Percentiles rank a stretch among this genome's conserved stretches.
Conservation (phyloP, 805 yeast genomes). For the Starmerella asiatica region DNA sequence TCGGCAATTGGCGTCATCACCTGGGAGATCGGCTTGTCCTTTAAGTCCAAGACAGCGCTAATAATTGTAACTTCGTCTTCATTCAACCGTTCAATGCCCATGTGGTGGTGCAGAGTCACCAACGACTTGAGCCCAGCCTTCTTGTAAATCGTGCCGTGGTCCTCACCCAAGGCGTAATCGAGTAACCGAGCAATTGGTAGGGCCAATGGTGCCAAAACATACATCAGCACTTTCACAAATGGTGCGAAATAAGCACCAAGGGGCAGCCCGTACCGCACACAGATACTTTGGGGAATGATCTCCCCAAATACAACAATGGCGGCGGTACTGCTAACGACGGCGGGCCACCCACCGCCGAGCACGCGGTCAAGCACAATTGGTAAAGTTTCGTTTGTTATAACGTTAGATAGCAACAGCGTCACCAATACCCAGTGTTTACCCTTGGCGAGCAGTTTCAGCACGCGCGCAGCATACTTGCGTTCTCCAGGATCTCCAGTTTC, state of each 20-base stretch:
- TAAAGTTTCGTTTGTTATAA: conserved; percentile 83
- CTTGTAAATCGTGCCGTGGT: conserved; percentile 89
- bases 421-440: conserved; percentile 97
- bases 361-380: conserved; percentile 89
- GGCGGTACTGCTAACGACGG: conserved; percentile 85
- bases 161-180: conserved; percentile 79
- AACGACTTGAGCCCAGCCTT: conserved; percentile 85
- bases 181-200: conserved; percentile 75
- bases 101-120: conserved; percentile 81
- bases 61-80: conserved; percentile 94
- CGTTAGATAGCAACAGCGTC: conserved; percentile 70
- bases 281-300: conserved; percentile 85
- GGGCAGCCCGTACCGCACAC: conserved; percentile 84
- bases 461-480: conserved; percentile 54
- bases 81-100: conserved; percentile 89
- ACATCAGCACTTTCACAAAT: conserved; percentile 74
- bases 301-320: conserved; percentile 92
- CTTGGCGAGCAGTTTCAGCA: conserved; percentile 52
- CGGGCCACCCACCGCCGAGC: conserved; percentile 95
- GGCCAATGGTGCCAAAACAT: conserved; percentile 79
- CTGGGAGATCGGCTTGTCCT: conserved; percentile 71
- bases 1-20: conserved; percentile 92
- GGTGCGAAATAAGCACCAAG: conserved; percentile 87
- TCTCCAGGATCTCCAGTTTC: conserved; percentile 63
- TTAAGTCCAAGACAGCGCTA: conserved; percentile 82